Evolutionary conservation across 1,139 yeast genomes (phyloP).

Genomic region (Candida smagusa): DNA sequence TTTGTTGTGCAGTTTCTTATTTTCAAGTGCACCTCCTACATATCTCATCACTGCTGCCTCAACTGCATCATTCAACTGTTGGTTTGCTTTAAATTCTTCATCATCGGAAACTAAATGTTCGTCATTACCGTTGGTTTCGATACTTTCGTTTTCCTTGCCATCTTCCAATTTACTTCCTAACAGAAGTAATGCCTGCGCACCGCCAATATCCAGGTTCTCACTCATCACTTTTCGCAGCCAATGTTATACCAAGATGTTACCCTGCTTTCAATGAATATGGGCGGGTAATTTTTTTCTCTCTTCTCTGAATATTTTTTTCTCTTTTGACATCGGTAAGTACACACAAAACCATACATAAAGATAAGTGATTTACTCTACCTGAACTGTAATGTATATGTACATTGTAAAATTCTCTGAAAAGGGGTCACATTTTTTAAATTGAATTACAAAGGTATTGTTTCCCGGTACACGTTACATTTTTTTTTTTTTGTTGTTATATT

Average conservation of each 20-base stretch:
- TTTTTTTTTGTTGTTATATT: too few species aligned
- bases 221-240: constrained; percentile 23
- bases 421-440: too few species aligned
- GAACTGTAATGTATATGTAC: too few species aligned
- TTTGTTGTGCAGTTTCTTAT: constrained; percentile 1
- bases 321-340: too few species aligned
- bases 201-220: constrained; percentile 39
- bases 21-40: constrained; percentile 58
- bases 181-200: constrained; percentile 46
- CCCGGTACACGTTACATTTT: too few species aligned
- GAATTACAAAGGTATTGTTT: too few species aligned
- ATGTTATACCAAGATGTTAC: constrained; percentile 9
- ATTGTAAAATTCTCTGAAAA: too few species aligned
- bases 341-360: too few species aligned
- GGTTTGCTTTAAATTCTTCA: constrained; percentile 27
- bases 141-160: constrained; percentile 1
- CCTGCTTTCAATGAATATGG: constrained; percentile 9
- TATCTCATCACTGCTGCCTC: constrained; percentile 75
- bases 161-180: constrained; percentile 29
- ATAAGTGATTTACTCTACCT: too few species aligned
- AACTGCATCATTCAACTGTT: constrained; percentile 51
- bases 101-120: constrained; percentile 3
- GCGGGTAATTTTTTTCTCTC: constrained; percentile 14
- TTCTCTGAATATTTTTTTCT: too few species aligned
- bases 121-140: constrained; percentile 1